Evolutionary conservation across 805 yeast species (phyloP), one percentile per base, ranked within the genome.

Genomic region (Pichia sporocuriosa): DNA sequence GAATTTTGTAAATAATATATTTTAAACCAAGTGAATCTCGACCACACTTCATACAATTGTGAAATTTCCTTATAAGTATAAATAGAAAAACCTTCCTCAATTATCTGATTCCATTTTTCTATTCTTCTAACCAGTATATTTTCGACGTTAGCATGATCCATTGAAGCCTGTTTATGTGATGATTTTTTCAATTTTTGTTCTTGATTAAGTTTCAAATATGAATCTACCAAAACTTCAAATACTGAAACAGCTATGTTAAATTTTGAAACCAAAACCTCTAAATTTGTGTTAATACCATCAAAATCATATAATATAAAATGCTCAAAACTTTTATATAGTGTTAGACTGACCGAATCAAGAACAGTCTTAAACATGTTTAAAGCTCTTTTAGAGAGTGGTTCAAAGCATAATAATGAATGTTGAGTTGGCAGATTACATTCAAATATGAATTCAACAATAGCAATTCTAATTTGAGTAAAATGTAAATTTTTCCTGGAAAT

Each of bases 1-100:
- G 59, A 62, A 12, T 17, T 35, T 49, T 78, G 82, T 1, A 65
- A 48, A 38, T 57, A 69, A 17, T 72, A 58, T 8, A 75, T 58
- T 12, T 64, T 54, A 0, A 69, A 60, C 87, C 87, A 81, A 6
- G 57, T 54, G 33, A 62, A 64, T 19, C 79, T 59, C 9, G 70
- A 50, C 38, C 51, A 50, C 29, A 47, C 51, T 21, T 42, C 38
- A 41, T 49, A 27, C 9, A 34, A 16, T 7, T n/a, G 6, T 27
- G 44, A 9, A 35, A 29, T 16, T 12, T 15, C 8, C 9, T 10
- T 16, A 31, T n/a, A 22, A n/a, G 35, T 32, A 11, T 7, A 13
- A 5, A 36, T 6, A 2, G 37, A 46, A 29, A 59, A 45, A 10
- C 53, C 43, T 24, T 59, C 63, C 2, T 62, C 60, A n/a, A 72